Percentiles rank a stretch among this genome's conserved stretches.
Evolutionary conservation across 1,284 basidiomycete species (phyloP).

Genomic region (Leccinum huronense): DNA sequence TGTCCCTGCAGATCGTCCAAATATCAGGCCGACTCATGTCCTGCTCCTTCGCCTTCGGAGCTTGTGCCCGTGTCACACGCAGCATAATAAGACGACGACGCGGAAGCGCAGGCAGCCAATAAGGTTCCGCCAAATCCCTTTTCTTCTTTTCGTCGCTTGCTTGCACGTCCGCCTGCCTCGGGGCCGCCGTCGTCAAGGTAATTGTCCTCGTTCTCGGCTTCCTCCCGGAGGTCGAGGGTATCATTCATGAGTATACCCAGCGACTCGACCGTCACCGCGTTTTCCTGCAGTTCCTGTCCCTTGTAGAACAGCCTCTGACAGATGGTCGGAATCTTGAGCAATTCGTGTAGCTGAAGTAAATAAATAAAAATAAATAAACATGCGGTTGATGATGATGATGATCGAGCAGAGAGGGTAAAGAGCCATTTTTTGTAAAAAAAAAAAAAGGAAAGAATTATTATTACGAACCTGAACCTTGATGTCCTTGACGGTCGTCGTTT

Average conservation of each 20-base stretch:
- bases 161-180: conserved; percentile 35
- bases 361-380: background rate
- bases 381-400: background rate
- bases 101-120: conserved; percentile 30
- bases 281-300: conserved; percentile 63
- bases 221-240: conserved; percentile 62
- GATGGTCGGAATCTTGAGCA: conserved; percentile 65
- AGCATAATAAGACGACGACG: conserved; percentile 13
- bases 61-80: conserved; percentile 34
- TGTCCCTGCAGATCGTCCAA: conserved; percentile 40
- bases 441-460: too few species aligned
- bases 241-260: conserved; percentile 67
- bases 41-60: conserved; percentile 32
- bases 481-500: conserved; percentile 69
- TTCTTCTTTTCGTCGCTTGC: conserved; percentile 54
- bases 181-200: conserved; percentile 17
- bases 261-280: conserved; percentile 53
- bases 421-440: background rate
- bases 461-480: conserved; percentile 66
- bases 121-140: conserved; percentile 75
- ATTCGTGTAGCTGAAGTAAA: conserved; percentile 50
- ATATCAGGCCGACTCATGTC: conserved; percentile 29
- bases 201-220: conserved; percentile 56
- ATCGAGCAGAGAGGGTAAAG: background rate
- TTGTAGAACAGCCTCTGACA: conserved; percentile 68